Evolutionary conservation across 1,284 basidiomycete species (phyloP), one percentile per base, ranked within the genome.

Genomic region (Boletus calvinii): DNA sequence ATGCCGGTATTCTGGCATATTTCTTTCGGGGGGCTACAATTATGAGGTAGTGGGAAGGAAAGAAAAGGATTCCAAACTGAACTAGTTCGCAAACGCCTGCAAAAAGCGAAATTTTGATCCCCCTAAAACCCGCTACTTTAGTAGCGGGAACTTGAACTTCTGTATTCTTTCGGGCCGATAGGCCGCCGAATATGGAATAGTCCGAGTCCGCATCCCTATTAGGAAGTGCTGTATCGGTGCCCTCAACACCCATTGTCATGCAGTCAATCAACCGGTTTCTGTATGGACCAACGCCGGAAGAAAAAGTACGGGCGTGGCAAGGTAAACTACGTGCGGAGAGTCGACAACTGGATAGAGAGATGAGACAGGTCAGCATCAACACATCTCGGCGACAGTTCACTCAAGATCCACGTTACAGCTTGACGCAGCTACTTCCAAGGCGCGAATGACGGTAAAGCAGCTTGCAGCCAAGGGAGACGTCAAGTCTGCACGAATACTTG

Each of bases 211-310:
- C 32, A 41, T 48, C 55, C 59, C 22, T 53, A 66, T 65, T 59
- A 10, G 61, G 60, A 45, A 26, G 26, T 8, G 7, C 22, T 48
- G 39, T 40, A 24, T 29, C 29, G 15, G 51, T 41, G 22, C 45
- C n/a, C 29, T 45, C 32, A 38, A 40, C 43, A 49, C 34, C 38
- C 56, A 47, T 29, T 50, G 55, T 41, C 55, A 94, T 95, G 92
- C 91, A 95, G 71, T 76, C 87, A 30, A 85, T 96, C 60, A 92
- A 91, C 63, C 84, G 91, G 46, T 94, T 95, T 70, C 74, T 98
- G 36, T 98, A 97, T 74, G 95, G 95, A 3, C 95, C 94, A 17
- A 91, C 93, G 0, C 88, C 95, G 32, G 94, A 98, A 71, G 96
- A 98, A 74, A 85, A 81, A 63, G 87, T 97, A 12, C 81, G 87